Evolutionary conservation across 768 basidiomycete genomes (phyloP), one percentile per base, ranked within the genome.

Genomic region (Leccinum incarnatum): DNA sequence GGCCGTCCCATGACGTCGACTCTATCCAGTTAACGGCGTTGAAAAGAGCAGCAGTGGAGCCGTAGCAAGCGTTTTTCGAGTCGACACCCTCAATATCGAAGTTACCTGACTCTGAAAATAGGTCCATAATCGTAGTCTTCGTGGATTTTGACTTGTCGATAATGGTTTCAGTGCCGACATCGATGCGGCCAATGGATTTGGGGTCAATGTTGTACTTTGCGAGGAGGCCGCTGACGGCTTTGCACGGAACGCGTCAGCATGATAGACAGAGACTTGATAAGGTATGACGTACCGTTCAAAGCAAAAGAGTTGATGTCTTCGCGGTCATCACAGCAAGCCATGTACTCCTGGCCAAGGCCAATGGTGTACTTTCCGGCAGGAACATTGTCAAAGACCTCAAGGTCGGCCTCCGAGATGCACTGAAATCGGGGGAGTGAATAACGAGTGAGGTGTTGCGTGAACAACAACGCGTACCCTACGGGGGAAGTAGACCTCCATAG

Each of bases 81-180:
- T 99, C 97, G 73, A 99, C 91, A 65, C 97, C 97, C 77, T 99
- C 97, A 58, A 99, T 94, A 71, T 99, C 97, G 67, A 83, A 84
- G 84, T 99, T 99, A 57, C 95, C 95, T 36, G 88, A 84, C 59
- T 85, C 86, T 47, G 90, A 87, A 72, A 99, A 99, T 69, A 98
- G 89, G 76, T 98, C 94, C 97, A 99, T 98, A 61, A 99, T 84
- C 57, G 92, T 88, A 2, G 97, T 98, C 79, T 99, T 99, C 75
- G 94, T 93, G 7, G 96, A 92, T 77, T 99, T 99, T 47, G 94
- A 95, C 80, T 98, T 98, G 85, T 99, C 97, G 67, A 99, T 97
- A 77, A 98, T 92, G 46, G 97, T 98, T 75, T 99, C 96, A 21
- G 97, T 99, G 50, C 97, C 97, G 57, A 98, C 94, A 63, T 99